phyloP scores from a whole-genome alignment of 2,329 filamentous ascomycete species.

The Microcyclospora tardicrescens region DNA sequence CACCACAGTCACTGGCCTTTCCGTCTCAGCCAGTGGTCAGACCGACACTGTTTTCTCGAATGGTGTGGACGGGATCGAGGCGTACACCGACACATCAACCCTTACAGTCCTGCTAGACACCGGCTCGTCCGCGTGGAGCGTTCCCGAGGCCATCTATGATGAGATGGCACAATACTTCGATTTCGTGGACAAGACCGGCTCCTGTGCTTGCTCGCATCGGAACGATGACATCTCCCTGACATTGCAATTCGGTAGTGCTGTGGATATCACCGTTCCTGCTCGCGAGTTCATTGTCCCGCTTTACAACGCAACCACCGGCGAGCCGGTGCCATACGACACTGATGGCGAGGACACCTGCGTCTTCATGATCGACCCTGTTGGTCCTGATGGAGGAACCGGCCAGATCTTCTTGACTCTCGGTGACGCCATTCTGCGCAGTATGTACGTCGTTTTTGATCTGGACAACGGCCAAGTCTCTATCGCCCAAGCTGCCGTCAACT shows the following conservation, averaged over 20 bases:
- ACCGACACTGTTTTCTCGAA: slow-evolving; percentile 11
- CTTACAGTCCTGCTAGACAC: slow-evolving; percentile 22
- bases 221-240: slow-evolving; percentile 14
- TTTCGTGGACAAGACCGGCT: slow-evolving; percentile 9
- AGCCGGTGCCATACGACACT: slow-evolving; percentile 5
- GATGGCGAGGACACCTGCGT: slow-evolving; percentile 13
- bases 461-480: slow-evolving; percentile 23
- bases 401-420: slow-evolving; percentile 15
- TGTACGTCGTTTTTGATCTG: slow-evolving; percentile 25
- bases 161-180: slow-evolving; percentile 13
- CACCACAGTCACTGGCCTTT: slow-evolving; percentile 17
- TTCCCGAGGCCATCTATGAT: slow-evolving; percentile 13
- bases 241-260: slow-evolving; percentile 16
- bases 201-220: slow-evolving; percentile 14
- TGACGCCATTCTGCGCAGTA: slow-evolving; percentile 20
- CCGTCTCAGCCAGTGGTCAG: slow-evolving; percentile 8
- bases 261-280: slow-evolving; percentile 17
- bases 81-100: slow-evolving; percentile 3
- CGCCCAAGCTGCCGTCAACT: slow-evolving; percentile 19
- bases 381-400: slow-evolving; percentile 5
- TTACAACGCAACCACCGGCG: slow-evolving; percentile 14
- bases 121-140: slow-evolving; percentile 17
- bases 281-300: slow-evolving; percentile 19
- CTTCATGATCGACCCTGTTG: slow-evolving; percentile 16
- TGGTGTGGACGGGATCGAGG: slow-evolving; percentile 4